A percentile compares a stretch with the other conserved stretches of the same genome.
These are phyloP conservation scores for Salisapilia sapeloensis DNA, from an alignment of 352 stramenopile genomes.

Conservation along the genomic window DNA sequence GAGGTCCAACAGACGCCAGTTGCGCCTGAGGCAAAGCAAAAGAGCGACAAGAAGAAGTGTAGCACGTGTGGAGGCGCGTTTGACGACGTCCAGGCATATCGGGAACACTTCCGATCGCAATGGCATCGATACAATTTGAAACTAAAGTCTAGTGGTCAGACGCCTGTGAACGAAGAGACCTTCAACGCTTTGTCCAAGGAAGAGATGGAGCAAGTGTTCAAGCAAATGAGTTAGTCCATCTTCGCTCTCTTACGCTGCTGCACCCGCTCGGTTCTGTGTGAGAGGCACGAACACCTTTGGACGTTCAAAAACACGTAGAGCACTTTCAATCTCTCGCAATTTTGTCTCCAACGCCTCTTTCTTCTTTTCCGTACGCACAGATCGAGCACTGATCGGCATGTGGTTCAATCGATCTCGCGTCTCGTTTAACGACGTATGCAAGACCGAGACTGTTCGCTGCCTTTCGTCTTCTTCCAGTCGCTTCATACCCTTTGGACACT, in stretches of 20 bases:
- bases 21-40: conserved; percentile 2
- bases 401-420: conserved; percentile 46
- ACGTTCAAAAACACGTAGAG: conserved; percentile 77
- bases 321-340: conserved; percentile 79
- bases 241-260: conserved; percentile 1
- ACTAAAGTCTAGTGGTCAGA: conserved; percentile 83
- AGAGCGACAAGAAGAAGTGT: conserved; percentile 37
- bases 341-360: conserved; percentile 73
- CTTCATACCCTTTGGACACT: conserved; percentile 78
- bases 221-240: conserved; percentile 33
- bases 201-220: conserved; percentile 43
- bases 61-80: conserved; percentile 91
- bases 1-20: conserved; percentile 1
- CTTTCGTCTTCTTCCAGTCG: conserved; percentile 69
- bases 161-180: conserved; percentile 46
- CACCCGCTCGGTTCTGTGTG: conserved; percentile 5
- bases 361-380: conserved; percentile 68
- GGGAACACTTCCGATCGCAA: conserved; percentile 90
- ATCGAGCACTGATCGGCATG: too few relatives aligned
- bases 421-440: conserved; percentile 42
- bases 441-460: conserved; percentile 36
- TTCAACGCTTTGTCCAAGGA: conserved; percentile 34
- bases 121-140: conserved; percentile 97
- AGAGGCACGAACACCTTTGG: conserved; percentile 73
- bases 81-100: conserved; percentile 67